Evolutionary conservation across 2,329 filamentous ascomycete genomes (phyloP).

Genomic region (Bipolaris victoriae): DNA sequence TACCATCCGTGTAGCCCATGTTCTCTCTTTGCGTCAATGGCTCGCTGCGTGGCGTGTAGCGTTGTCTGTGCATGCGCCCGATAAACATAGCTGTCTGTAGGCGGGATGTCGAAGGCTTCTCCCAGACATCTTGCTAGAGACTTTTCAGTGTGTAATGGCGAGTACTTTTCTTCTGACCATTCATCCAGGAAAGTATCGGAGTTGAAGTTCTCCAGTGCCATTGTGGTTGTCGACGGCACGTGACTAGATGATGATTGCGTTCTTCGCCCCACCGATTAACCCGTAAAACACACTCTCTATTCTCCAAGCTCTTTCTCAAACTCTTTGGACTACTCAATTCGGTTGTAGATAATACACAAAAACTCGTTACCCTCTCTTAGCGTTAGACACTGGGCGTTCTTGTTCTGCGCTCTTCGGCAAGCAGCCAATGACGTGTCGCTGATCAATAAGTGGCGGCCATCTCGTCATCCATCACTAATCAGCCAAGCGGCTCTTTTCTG

Average conservation of each 20-base stretch:
- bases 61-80: slow-evolving; percentile 59
- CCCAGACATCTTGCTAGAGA: slow-evolving; percentile 55
- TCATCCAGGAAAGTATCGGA: slow-evolving; percentile 54
- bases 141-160: slow-evolving; percentile 31
- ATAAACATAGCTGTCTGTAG: slow-evolving; percentile 58
- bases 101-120: slow-evolving; percentile 55
- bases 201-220: slow-evolving; percentile 49
- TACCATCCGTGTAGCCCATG: slow-evolving; percentile 61
- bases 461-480: slow-evolving; percentile 46
- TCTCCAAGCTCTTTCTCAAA: slow-evolving; percentile 3
- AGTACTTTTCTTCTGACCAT: slow-evolving; percentile 51
- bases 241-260: not conserved
- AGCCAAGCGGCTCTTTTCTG: slow-evolving; percentile 3
- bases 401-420: slow-evolving; percentile 19
- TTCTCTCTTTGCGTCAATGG: slow-evolving; percentile 55
- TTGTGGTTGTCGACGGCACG: slow-evolving; percentile 9
- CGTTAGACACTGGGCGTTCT: not conserved
- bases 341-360: slow-evolving; percentile 11
- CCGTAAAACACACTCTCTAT: not conserved
- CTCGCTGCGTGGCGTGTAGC: slow-evolving; percentile 57
- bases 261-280: not conserved
- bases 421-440: slow-evolving; percentile 33
- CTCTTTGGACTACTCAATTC: slow-evolving; percentile 2
- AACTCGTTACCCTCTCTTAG: not conserved
- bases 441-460: slow-evolving; percentile 18